Evolutionary conservation across 2,329 filamentous ascomycete species (phyloP), one percentile per base, ranked within the genome.

Genomic region (Beauveria scarabaeidicola): DNA sequence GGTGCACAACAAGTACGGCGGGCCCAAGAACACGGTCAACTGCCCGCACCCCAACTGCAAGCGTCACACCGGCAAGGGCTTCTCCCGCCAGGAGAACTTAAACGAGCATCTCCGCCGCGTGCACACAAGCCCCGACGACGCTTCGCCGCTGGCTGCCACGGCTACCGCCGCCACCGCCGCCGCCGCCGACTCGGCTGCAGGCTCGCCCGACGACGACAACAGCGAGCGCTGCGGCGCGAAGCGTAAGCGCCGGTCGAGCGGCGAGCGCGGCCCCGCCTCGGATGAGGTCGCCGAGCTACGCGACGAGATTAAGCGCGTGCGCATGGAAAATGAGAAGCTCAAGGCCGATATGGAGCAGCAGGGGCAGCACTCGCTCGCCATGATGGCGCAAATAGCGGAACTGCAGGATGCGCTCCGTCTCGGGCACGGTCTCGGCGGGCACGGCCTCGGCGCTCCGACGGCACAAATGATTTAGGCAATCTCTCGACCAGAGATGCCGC

Each of bases 81-180:
- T 97, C 72, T 95, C 92, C 9, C 85, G 93, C 53, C 89, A 92
- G 69, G 93, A 97, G 74, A 97, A 97, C 67, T 79, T 97, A 4
- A 91, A 93, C 69, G 93, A 97, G 74, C 93, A 97, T 73, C 78
- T 97, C 19, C 88, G 93, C 21, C 86, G 93, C 27, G 90, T 95
- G n/a, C 93, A 97, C 70, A 87, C 82, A 46, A 78, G 80, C 52
- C 64, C 68, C 27, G 75, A 77, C 44, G 74, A 69, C 29, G 65
- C 66, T 3, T 69, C 69, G 1, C 69, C 75, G 5, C 74, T 3
- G 13, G 67, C 69, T 52, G 70, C 74, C 32, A 65, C 66, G 21
- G 71, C 67, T 19, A 46, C 25, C 8, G 27, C 41, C 19, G 11
- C n/a, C 52, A 70, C 74, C 29, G 65, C 66, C 23, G 71, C 67